A percentile compares a stretch with the other conserved stretches of the same genome.
Conservation (phyloP, 768 basidiomycete species). For the Auricularia heimuer region DNA sequence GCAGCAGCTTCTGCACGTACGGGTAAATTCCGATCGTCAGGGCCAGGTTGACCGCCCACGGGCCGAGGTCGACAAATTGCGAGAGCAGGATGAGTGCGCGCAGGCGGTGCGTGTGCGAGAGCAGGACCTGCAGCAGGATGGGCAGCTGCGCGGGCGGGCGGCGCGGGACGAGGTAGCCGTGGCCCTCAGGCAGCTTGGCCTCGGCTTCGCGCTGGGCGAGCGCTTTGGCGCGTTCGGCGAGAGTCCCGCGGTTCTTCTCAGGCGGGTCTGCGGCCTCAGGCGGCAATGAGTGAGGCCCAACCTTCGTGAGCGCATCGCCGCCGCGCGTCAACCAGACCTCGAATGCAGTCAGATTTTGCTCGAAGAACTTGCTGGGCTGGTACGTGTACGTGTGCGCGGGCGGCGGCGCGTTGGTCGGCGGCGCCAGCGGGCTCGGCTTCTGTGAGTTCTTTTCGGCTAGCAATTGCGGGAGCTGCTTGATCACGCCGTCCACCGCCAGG, state of each 20-base stretch:
- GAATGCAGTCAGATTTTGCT: slow-evolving; percentile 93
- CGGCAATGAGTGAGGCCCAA: slow-evolving; percentile 66
- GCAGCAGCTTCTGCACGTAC: slow-evolving; percentile 92
- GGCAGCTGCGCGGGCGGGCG: slow-evolving; percentile 96
- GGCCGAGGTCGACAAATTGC: slow-evolving; percentile 95
- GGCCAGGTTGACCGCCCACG: slow-evolving; percentile 96
- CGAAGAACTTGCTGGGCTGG: slow-evolving; percentile 83
- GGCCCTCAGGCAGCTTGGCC: slow-evolving; percentile 5
- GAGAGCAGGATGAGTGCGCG: slow-evolving; percentile 92
- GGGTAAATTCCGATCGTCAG: slow-evolving; percentile 97
- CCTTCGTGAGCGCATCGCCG: slow-evolving; percentile 70
- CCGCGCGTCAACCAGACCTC: slow-evolving; percentile 97
- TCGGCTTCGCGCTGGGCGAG: background rate
- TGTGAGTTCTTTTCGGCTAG: slow-evolving; percentile 22
- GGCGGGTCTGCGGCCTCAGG: slow-evolving; percentile 6
- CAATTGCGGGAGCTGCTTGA: slow-evolving; percentile 86
- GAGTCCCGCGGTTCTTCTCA: background rate
- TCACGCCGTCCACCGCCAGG: slow-evolving; percentile 86
- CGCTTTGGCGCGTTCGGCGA: background rate
- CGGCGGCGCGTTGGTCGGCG: slow-evolving; percentile 6
- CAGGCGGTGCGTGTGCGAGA: slow-evolving; percentile 92
- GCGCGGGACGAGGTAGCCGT: slow-evolving; percentile 60
- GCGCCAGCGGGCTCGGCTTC: slow-evolving; percentile 2
- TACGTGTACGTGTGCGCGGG: slow-evolving; percentile 29
- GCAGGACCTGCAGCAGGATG: slow-evolving; percentile 91